Percentiles rank a stretch among this genome's conserved stretches.
Conservation (phyloP, 2,329 filamentous ascomycete genomes). For the Myriosclerotinia curreyana region DNA sequence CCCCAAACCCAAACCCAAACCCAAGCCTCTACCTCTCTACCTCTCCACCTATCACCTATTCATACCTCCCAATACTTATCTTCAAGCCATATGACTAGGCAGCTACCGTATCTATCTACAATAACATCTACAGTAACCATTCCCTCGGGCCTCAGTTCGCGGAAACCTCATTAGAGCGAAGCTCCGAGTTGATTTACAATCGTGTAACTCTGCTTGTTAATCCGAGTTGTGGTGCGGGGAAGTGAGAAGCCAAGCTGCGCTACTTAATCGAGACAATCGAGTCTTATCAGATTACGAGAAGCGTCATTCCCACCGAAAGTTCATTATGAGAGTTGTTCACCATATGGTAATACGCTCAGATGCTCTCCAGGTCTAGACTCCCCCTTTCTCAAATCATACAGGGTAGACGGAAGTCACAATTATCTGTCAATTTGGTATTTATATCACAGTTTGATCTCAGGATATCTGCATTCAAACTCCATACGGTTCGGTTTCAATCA, state of each 20-base stretch:
- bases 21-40: background rate
- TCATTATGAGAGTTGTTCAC: background rate
- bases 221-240: background rate
- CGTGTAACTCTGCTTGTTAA: background rate
- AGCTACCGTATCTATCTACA: background rate
- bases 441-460: background rate
- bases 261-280: background rate
- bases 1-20: too few relatives aligned
- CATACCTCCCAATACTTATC: background rate
- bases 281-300: background rate
- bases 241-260: background rate
- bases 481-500: background rate
- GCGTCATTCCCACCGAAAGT: background rate
- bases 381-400: conserved; percentile 1
- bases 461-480: background rate
- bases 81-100: background rate
- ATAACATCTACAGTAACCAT: background rate
- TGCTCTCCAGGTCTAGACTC: background rate
- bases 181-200: conserved; percentile 2
- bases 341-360: background rate
- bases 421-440: background rate
- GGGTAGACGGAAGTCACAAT: background rate
- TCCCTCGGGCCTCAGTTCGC: background rate
- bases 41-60: background rate
- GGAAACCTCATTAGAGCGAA: background rate